Conservation (phyloP, 2,329 filamentous ascomycete genomes). For the Dactylellina cionopaga region DNA sequence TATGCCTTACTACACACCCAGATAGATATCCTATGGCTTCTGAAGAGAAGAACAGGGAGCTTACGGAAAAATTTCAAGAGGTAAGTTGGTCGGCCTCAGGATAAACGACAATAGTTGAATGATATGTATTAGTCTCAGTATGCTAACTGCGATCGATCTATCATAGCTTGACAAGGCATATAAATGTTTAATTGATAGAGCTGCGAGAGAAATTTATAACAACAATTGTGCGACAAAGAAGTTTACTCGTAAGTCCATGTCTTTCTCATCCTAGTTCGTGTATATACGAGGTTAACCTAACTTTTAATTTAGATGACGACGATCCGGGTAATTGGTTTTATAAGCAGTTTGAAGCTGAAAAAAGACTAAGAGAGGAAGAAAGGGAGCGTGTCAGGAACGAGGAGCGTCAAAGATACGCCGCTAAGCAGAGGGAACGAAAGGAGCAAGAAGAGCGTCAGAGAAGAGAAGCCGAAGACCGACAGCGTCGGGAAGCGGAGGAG, state of each 20-base stretch:
- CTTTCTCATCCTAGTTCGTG: no score
- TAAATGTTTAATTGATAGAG: no score
- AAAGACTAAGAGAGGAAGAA: conserved; percentile 1
- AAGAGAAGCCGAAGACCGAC: conserved; percentile 21
- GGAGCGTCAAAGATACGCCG: conserved; percentile 25
- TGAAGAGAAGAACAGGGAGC: no score
- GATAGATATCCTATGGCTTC: no score
- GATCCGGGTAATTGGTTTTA: conserved; percentile 36
- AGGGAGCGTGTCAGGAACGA: conserved; percentile 21
- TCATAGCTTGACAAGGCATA: no score
- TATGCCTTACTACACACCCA: background rate
- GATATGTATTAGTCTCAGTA: no score
- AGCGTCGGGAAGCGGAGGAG: background rate
- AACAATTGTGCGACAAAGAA: background rate
- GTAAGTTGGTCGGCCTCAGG: no score
- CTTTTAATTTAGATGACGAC: conserved; percentile 2
- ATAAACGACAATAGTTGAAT: no score
- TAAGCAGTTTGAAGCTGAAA: conserved; percentile 3
- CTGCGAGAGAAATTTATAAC: background rate
- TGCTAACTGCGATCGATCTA: no score
- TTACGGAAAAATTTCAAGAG: no score
- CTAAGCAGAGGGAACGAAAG: conserved; percentile 6
- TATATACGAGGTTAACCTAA: background rate
- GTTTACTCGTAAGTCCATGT: background rate
- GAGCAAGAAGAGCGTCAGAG: background rate